These are phyloP conservation scores for Volvox reticuliferus DNA, from an alignment of 139 green algal species.

Conservation along the genomic window DNA sequence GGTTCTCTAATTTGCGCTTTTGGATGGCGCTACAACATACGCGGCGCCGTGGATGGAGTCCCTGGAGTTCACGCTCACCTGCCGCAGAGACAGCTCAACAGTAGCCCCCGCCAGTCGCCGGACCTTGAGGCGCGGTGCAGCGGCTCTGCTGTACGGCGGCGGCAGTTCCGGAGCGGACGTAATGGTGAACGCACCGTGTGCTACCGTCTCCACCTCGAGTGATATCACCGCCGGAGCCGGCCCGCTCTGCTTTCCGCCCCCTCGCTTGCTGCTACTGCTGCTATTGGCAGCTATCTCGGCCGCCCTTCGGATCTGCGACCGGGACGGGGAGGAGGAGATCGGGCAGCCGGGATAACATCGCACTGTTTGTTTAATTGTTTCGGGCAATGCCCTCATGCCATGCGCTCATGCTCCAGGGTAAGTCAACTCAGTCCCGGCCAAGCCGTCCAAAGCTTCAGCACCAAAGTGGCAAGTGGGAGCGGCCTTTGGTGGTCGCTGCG, in stretches of 20 bases:
- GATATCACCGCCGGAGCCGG: not conserved
- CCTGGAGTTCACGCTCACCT: conserved; percentile 3
- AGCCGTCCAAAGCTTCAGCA: no score
- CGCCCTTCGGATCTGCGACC: conserved; percentile 10
- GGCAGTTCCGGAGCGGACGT: conserved; percentile 6
- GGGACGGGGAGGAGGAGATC: not conserved
- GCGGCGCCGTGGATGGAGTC: no score
- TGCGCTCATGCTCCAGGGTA: no score
- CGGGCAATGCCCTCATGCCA: no score
- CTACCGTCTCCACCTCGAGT: conserved; percentile 50
- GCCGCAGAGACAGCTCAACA: conserved; percentile 48
- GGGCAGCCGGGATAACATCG: not conserved
- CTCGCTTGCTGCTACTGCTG: not conserved
- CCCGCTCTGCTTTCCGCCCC: not conserved
- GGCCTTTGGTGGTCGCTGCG: no score
- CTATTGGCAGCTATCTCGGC: not conserved
- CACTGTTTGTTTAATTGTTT: not conserved
- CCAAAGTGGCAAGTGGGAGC: no score
- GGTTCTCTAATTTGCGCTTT: no score
- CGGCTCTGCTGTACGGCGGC: not conserved
- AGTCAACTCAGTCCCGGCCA: no score
- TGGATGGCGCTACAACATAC: no score
- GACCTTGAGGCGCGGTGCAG: conserved; percentile 47
- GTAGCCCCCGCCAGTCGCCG: conserved; percentile 29
- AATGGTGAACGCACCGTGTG: conserved; percentile 26